These are phyloP conservation scores for Ajuga reptans DNA, from an alignment of 305 asterid genomes.

Conservation along the genomic window DNA sequence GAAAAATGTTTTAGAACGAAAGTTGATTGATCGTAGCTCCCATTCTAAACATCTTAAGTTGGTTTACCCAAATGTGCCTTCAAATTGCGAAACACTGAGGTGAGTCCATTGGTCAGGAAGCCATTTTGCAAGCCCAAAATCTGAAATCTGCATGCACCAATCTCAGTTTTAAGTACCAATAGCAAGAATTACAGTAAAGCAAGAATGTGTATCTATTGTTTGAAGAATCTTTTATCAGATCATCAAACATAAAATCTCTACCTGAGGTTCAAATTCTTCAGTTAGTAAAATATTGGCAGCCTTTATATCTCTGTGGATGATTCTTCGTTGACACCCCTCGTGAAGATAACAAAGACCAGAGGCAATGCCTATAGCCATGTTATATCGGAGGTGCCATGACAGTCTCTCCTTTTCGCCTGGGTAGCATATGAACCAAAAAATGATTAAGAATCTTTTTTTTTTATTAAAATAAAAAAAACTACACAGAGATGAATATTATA, in stretches of 20 bases:
- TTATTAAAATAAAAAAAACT: background rate
- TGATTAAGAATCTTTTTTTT: background rate
- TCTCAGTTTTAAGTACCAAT: conserved; percentile 19
- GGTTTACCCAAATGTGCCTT: conserved; percentile 90
- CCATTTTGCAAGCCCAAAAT: conserved; percentile 96
- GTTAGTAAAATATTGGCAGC: conserved; percentile 84
- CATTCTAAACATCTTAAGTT: background rate
- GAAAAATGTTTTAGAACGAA: background rate
- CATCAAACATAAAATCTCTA: conserved; percentile 13
- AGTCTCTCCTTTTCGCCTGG: conserved; percentile 54
- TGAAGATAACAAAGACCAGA: conserved; percentile 89
- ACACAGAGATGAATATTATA: too few species aligned
- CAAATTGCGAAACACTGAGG: conserved; percentile 73
- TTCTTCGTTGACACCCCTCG: conserved; percentile 90
- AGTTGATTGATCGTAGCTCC: background rate
- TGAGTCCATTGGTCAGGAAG: conserved; percentile 97
- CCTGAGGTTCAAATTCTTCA: conserved; percentile 81
- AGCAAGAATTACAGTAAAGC: background rate
- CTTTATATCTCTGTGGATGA: conserved; percentile 86
- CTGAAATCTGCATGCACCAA: conserved; percentile 63
- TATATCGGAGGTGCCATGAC: conserved; percentile 53
- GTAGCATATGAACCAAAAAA: conserved; percentile 1
- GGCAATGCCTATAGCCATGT: conserved; percentile 69
- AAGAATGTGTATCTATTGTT: background rate
- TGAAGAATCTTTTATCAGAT: background rate